phyloP scores from a whole-genome alignment of 306 rosid genomes.

The Dryas octopetala region DNA sequence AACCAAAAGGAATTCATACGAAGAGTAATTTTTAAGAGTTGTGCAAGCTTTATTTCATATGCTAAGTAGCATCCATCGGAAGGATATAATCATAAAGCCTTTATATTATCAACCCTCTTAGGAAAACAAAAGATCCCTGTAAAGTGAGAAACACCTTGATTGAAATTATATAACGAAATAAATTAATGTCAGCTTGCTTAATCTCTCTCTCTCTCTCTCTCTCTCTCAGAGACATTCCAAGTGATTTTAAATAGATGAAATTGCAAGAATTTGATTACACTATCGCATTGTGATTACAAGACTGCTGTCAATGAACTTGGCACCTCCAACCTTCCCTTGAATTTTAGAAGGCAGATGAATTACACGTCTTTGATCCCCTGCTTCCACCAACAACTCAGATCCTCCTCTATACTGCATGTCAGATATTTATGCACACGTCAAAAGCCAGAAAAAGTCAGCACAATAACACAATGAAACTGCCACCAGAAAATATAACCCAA shows the following conservation, averaged over 20 bases:
- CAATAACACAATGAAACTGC: not conserved
- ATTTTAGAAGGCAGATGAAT: conserved; percentile 69
- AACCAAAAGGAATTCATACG: conserved; percentile 7
- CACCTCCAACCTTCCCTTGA: conserved; percentile 94
- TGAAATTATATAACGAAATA: conserved; percentile 1
- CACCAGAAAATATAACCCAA: not conserved
- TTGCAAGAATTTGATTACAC: conserved; percentile 1
- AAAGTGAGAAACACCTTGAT: not conserved
- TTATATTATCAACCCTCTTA: no score
- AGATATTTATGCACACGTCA: conserved; percentile 18
- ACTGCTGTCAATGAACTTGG: conserved; percentile 78
- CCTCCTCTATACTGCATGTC: conserved; percentile 86
- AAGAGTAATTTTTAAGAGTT: not conserved
- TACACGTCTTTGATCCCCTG: conserved; percentile 95
- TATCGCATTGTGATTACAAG: conserved; percentile 72
- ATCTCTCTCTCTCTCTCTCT: not conserved
- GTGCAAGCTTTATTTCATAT: not conserved
- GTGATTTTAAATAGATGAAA: conserved; percentile 8
- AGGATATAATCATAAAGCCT: not conserved
- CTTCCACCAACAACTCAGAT: conserved; percentile 92
- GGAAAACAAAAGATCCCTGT: not conserved
- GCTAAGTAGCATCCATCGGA: not conserved
- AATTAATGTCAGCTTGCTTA: not conserved
- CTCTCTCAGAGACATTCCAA: conserved; percentile 1
- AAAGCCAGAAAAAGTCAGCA: not conserved